These are phyloP conservation scores for Millerozyma acaciae DNA, from an alignment of 805 yeast genomes.

Conservation along the genomic window DNA sequence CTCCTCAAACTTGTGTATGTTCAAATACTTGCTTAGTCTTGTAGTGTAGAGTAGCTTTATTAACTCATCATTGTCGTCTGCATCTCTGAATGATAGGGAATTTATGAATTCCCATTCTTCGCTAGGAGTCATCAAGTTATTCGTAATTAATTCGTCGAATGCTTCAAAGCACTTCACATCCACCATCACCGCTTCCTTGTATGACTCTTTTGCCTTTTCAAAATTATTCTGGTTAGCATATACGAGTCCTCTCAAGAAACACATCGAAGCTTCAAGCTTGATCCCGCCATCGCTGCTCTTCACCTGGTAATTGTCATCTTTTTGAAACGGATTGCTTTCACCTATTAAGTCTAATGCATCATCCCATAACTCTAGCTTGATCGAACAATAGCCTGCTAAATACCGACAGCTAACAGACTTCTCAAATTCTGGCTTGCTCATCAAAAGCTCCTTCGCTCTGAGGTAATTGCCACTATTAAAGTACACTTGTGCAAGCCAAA, in stretches of 20 bases:
- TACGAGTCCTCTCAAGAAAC: conserved; percentile 78
- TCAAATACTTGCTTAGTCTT: conserved; percentile 67
- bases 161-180: conserved; percentile 95
- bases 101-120: conserved; percentile 84
- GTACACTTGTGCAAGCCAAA: conserved; percentile 92
- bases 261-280: conserved; percentile 80
- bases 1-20: conserved; percentile 54
- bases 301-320: conserved; percentile 36
- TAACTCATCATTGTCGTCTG: conserved; percentile 77
- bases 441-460: conserved; percentile 70
- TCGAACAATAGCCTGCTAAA: conserved; percentile 69
- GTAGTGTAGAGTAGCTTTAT: conserved; percentile 74
- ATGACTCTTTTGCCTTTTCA: conserved; percentile 81
- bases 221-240: conserved; percentile 80
- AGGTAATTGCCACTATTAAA: conserved; percentile 71
- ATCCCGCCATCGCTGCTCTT: conserved; percentile 76
- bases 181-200: conserved; percentile 77
- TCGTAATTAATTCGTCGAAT: conserved; percentile 68
- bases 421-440: conserved; percentile 50
- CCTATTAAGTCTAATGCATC: conserved; percentile 87
- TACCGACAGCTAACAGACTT: conserved; percentile 73
- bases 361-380: conserved; percentile 74
- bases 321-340: conserved; percentile 69
- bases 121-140: conserved; percentile 70
- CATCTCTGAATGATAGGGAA: conserved; percentile 61